A percentile compares a stretch with the other conserved stretches of the same genome.
These are phyloP conservation scores for Psilocybe cubensis DNA, from an alignment of 768 basidiomycete genomes.

Conservation along the genomic window DNA sequence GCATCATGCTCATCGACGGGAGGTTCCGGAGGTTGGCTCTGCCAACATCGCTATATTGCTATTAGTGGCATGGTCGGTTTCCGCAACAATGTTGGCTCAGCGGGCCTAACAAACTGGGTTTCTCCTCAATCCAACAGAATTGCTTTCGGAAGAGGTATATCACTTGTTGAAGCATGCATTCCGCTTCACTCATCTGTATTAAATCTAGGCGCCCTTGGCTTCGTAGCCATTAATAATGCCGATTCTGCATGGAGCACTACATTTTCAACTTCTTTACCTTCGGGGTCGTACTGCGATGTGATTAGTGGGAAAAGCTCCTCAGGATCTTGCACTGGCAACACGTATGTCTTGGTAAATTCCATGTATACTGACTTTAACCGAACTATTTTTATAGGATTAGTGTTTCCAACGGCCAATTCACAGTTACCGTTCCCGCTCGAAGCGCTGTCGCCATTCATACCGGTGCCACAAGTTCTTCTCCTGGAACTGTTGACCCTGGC, in stretches of 20 bases:
- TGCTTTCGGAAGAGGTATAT: constrained; percentile 64
- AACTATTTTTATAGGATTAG: constrained; percentile 48
- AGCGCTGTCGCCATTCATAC: constrained; percentile 62
- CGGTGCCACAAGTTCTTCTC: constrained; percentile 38
- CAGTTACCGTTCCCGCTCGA: constrained; percentile 50
- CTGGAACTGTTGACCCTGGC: constrained; percentile 18
- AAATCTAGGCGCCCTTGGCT: constrained; percentile 57
- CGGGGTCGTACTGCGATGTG: constrained; percentile 68
- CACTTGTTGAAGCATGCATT: background rate
- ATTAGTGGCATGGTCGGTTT: constrained; percentile 67
- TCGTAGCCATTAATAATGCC: constrained; percentile 70
- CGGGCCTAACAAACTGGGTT: constrained; percentile 58
- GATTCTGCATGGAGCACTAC: constrained; percentile 57
- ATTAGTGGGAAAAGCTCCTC: constrained; percentile 46
- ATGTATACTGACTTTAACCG: too few relatives aligned
- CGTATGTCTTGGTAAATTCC: too few relatives aligned
- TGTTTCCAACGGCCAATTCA: constrained; percentile 54
- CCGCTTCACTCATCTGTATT: background rate
- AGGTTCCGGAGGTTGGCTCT: constrained; percentile 65
- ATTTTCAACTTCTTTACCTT: constrained; percentile 62
- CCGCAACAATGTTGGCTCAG: constrained; percentile 57
- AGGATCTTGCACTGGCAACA: constrained; percentile 52
- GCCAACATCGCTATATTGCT: constrained; percentile 65
- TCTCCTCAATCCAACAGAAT: constrained; percentile 61
- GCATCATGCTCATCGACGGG: constrained; percentile 55